These are phyloP conservation scores for Xerocomus brunneocitrinus DNA, from an alignment of 768 basidiomycete genomes.

Conservation along the genomic window DNA sequence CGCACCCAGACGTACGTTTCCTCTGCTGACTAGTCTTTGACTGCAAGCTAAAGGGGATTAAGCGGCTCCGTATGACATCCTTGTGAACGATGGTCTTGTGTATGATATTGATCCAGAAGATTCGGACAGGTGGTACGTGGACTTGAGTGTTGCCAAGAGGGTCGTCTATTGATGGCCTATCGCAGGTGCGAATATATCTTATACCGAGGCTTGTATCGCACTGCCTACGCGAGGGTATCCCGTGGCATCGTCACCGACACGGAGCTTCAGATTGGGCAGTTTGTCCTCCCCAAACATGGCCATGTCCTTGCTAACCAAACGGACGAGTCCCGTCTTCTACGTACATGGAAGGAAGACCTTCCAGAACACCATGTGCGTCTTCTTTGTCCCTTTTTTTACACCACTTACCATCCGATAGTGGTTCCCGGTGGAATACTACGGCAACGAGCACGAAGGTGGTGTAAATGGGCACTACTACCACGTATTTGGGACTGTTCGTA, in stretches of 20 bases:
- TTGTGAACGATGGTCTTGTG: slow-evolving; percentile 72
- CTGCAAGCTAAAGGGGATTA: slow-evolving; percentile 8
- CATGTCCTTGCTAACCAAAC: slow-evolving; percentile 52
- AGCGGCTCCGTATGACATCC: slow-evolving; percentile 75
- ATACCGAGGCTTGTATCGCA: slow-evolving; percentile 75
- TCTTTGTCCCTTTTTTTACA: background rate
- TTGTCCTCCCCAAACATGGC: slow-evolving; percentile 64
- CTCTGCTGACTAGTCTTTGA: background rate
- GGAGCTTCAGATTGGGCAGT: slow-evolving; percentile 85
- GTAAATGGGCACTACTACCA: slow-evolving; percentile 73
- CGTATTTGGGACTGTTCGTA: slow-evolving; percentile 65
- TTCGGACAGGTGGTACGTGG: slow-evolving; percentile 58
- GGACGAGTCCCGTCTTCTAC: slow-evolving; percentile 58
- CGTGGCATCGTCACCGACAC: slow-evolving; percentile 86
- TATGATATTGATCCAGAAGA: slow-evolving; percentile 78
- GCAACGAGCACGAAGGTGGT: slow-evolving; percentile 47
- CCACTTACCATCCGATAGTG: slow-evolving; percentile 41
- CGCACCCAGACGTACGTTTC: slow-evolving; percentile 52
- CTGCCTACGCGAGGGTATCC: slow-evolving; percentile 78
- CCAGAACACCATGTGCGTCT: slow-evolving; percentile 56
- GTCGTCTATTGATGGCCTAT: background rate
- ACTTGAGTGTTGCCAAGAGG: background rate
- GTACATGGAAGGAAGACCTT: slow-evolving; percentile 62
- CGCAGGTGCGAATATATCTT: slow-evolving; percentile 87
- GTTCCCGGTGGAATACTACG: slow-evolving; percentile 74